Conservation (phyloP, 2,329 filamentous ascomycete species). For the Fusarium sp. region DNA sequence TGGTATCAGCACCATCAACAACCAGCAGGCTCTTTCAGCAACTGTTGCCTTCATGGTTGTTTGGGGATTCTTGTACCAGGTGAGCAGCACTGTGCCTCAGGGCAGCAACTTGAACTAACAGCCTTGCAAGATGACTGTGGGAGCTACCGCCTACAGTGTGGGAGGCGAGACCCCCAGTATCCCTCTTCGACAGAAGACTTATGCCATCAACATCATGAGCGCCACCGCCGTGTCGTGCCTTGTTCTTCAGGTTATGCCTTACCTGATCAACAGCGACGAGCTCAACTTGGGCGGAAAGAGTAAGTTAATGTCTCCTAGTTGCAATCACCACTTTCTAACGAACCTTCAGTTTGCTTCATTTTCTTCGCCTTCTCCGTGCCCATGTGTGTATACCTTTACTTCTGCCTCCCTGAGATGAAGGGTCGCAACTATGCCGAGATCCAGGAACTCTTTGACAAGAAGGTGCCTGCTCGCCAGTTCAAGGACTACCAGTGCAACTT, state of each 20-base stretch:
- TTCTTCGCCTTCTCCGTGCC: constrained; percentile 46
- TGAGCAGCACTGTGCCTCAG: background rate
- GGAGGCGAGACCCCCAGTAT: constrained; percentile 46
- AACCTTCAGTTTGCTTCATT: constrained; percentile 43
- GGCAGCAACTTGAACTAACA: background rate
- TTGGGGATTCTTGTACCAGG: constrained; percentile 46
- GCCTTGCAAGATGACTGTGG: constrained; percentile 34
- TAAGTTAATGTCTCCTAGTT: background rate
- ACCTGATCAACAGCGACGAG: constrained; percentile 42
- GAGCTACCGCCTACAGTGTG: constrained; percentile 44
- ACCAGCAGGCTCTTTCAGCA: constrained; percentile 30
- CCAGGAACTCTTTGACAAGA: constrained; percentile 29
- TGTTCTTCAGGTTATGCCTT: constrained; percentile 46
- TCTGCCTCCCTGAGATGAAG: constrained; percentile 51
- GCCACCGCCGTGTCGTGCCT: constrained; percentile 46
- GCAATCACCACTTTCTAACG: rapidly evolving
- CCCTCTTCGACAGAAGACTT: constrained; percentile 46
- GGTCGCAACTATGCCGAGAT: constrained; percentile 35
- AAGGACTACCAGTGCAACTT: constrained; percentile 21
- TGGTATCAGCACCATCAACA: constrained; percentile 43
- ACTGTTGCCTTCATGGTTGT: constrained; percentile 45
- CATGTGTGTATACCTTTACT: constrained; percentile 49
- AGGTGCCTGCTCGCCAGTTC: constrained; percentile 21
- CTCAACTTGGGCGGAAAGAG: constrained; percentile 48
- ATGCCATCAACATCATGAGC: constrained; percentile 48